Percentiles rank a stretch among this genome's conserved stretches.
These are phyloP conservation scores for Fragilaria crotonensis DNA, from an alignment of 108 stramenopile species.

Conservation along the genomic window DNA sequence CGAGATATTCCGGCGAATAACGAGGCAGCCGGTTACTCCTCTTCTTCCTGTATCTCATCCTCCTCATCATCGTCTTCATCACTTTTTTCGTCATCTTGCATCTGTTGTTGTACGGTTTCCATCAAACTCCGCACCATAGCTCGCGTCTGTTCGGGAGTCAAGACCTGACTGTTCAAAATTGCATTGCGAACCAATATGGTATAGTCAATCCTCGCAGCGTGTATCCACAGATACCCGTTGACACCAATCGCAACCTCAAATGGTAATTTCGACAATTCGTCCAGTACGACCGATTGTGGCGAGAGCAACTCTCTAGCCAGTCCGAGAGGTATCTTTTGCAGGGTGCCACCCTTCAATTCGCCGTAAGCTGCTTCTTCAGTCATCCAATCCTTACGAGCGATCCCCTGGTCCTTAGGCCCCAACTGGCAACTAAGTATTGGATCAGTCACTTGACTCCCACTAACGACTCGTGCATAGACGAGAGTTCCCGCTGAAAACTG, in stretches of 20 bases:
- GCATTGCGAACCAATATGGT: slow-evolving; percentile 75
- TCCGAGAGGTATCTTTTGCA: slow-evolving; percentile 48
- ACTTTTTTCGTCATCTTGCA: slow-evolving; percentile 34
- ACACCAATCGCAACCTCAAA: slow-evolving; percentile 79
- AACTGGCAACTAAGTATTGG: slow-evolving; percentile 60
- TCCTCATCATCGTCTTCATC: slow-evolving; percentile 22
- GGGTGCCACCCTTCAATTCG: slow-evolving; percentile 59
- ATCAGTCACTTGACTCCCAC: slow-evolving; percentile 36
- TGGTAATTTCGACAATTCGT: slow-evolving; percentile 41
- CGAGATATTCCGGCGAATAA: no score
- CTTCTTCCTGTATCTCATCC: not conserved
- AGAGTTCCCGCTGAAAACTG: slow-evolving; percentile 52
- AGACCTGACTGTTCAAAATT: slow-evolving; percentile 63
- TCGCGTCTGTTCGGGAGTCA: slow-evolving; percentile 61
- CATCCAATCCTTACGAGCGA: slow-evolving; percentile 77
- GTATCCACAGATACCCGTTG: slow-evolving; percentile 80
- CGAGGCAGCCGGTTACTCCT: no score
- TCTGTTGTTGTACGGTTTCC: slow-evolving; percentile 44
- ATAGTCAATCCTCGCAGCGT: slow-evolving; percentile 51
- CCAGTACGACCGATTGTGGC: slow-evolving; percentile 51
- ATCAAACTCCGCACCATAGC: slow-evolving; percentile 77
- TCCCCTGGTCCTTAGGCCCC: slow-evolving; percentile 58
- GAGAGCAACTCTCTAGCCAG: slow-evolving; percentile 63
- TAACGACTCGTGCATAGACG: slow-evolving; percentile 58
- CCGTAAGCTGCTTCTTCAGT: slow-evolving; percentile 81